Conservation (phyloP, 2,329 filamentous ascomycete genomes). For the Beauveria varroae region DNA sequence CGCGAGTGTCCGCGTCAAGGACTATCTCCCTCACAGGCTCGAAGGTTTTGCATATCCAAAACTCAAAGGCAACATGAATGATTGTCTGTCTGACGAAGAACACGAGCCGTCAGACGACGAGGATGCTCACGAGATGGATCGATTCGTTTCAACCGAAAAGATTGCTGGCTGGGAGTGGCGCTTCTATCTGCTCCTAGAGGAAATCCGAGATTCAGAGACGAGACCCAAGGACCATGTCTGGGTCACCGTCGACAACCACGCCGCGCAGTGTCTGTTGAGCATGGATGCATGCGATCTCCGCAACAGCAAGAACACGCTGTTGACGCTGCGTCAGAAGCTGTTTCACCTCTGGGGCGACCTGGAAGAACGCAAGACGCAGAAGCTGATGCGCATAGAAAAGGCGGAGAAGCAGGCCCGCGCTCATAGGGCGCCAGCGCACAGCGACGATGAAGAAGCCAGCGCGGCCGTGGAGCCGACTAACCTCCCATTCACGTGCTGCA, state of each 20-base stretch:
- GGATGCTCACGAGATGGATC: slow-evolving; percentile 17
- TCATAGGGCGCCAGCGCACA: slow-evolving; percentile 29
- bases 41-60: slow-evolving; percentile 59
- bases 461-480: slow-evolving; percentile 33
- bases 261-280: slow-evolving; percentile 40
- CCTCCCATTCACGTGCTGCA: slow-evolving; percentile 60
- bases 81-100: slow-evolving; percentile 38
- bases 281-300: slow-evolving; percentile 50
- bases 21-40: slow-evolving; percentile 65
- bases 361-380: slow-evolving; percentile 56
- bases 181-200: slow-evolving; percentile 73
- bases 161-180: slow-evolving; percentile 65
- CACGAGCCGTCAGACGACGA: slow-evolving; percentile 15
- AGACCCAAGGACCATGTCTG: slow-evolving; percentile 47
- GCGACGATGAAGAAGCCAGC: slow-evolving; percentile 25
- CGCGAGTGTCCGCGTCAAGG: slow-evolving; percentile 65
- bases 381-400: slow-evolving; percentile 21
- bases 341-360: slow-evolving; percentile 82
- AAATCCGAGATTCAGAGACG: slow-evolving; percentile 36
- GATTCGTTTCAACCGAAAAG: slow-evolving; percentile 19
- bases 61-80: slow-evolving; percentile 36
- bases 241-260: slow-evolving; percentile 56
- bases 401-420: slow-evolving; percentile 17
- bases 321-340: slow-evolving; percentile 57
- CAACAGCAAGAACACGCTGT: slow-evolving; percentile 39